phyloP scores from a whole-genome alignment of 441 rosid genomes.

The Geranium incanum region DNA sequence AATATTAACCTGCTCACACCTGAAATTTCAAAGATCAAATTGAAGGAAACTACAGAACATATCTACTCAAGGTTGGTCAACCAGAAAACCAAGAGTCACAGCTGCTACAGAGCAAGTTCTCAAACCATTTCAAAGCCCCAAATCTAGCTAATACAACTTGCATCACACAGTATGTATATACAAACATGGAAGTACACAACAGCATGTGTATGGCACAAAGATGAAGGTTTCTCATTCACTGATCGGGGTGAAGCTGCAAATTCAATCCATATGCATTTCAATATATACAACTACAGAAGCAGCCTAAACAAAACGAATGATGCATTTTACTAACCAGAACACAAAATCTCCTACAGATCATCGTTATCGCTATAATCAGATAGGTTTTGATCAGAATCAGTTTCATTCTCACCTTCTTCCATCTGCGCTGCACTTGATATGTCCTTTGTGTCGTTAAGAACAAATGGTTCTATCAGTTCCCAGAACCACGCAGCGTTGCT shows the following conservation, averaged over 20 bases:
- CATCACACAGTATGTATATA: background rate
- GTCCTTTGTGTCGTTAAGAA: conserved; percentile 47
- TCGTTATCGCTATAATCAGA: conserved; percentile 26
- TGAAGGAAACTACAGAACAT: background rate
- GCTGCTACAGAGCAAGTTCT: background rate
- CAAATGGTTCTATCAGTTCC: conserved; percentile 59
- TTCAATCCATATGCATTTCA: background rate
- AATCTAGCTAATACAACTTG: background rate
- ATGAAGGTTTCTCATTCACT: conserved; percentile 2
- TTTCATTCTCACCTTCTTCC: conserved; percentile 27
- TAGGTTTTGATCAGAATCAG: conserved; percentile 33
- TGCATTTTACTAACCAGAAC: background rate
- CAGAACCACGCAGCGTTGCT: conserved; percentile 49
- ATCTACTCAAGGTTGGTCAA: background rate
- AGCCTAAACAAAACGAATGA: background rate
- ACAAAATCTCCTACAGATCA: background rate
- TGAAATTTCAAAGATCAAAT: background rate
- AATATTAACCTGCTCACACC: background rate
- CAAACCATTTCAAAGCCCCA: background rate
- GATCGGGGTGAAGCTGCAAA: background rate
- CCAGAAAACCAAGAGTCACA: background rate
- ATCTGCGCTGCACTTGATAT: conserved; percentile 13
- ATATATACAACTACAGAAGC: conserved; percentile 9
- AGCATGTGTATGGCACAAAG: background rate
- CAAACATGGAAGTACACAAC: background rate